phyloP scores from a whole-genome alignment of 176 grass and related monocot genomes.

The Stipa capillata region DNA sequence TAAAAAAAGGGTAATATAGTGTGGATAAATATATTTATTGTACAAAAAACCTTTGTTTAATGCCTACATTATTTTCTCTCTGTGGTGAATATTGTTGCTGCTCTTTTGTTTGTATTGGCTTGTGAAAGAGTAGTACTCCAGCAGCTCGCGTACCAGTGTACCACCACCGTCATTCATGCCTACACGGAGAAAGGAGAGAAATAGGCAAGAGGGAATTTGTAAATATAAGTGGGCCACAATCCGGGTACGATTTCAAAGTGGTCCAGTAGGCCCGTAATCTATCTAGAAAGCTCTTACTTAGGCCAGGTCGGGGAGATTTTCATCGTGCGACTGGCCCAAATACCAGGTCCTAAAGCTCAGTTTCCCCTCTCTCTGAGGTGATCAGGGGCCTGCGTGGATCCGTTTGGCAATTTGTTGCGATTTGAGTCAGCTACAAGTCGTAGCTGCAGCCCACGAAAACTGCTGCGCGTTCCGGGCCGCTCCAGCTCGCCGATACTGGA shows the following conservation, averaged over 20 bases:
- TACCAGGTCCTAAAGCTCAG: neutral
- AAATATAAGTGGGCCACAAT: neutral
- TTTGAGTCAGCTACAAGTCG: neutral
- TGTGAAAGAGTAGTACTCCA: no score
- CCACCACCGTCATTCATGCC: no score
- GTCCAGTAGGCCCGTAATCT: neutral
- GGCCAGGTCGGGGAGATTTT: neutral
- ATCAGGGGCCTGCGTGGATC: neutral
- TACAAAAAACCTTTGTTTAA: no score
- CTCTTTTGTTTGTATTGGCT: no score
- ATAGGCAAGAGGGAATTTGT: neutral
- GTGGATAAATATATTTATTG: no score
- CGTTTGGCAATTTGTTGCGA: neutral
- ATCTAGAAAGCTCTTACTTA: neutral
- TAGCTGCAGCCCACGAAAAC: no score
- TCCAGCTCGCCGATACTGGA: no score
- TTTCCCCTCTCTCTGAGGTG: neutral
- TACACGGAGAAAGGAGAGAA: neutral
- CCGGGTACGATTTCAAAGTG: neutral
- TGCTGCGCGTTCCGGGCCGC: no score
- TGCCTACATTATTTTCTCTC: no score
- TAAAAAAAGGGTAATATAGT: no score
- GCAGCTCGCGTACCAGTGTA: no score
- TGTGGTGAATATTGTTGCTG: no score
- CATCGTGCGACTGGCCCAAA: neutral